Conservation (phyloP, 768 basidiomycete genomes). For the Chalciporus piperatus region DNA sequence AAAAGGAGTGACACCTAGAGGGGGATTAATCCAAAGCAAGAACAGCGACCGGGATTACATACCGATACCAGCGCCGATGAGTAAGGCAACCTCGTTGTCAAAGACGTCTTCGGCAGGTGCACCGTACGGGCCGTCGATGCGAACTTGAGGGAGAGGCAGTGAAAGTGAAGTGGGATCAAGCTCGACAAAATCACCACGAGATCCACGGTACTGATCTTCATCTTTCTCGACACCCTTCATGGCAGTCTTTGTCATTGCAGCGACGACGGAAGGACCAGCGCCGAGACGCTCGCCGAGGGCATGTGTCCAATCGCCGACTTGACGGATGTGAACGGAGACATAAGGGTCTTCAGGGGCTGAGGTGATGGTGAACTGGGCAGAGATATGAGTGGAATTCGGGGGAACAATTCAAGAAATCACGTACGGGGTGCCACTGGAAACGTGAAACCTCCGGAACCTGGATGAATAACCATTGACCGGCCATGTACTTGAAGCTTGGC, state of each 20-base stretch:
- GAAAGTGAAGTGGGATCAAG: slow-evolving; percentile 52
- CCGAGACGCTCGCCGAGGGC: slow-evolving; percentile 85
- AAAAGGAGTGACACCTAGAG: slow-evolving; percentile 86
- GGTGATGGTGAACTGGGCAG: slow-evolving; percentile 83
- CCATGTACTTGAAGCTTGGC: slow-evolving; percentile 86
- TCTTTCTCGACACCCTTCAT: slow-evolving; percentile 75
- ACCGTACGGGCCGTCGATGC: slow-evolving; percentile 91
- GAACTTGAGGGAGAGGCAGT: slow-evolving; percentile 60
- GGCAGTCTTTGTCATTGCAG: slow-evolving; percentile 72
- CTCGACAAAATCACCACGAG: slow-evolving; percentile 81
- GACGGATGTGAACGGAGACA: slow-evolving; percentile 88
- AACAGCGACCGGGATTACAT: slow-evolving; percentile 13
- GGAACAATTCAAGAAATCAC: slow-evolving; percentile 28
- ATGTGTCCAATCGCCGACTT: slow-evolving; percentile 87
- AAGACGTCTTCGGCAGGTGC: slow-evolving; percentile 93
- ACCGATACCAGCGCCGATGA: slow-evolving; percentile 94
- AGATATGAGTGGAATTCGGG: neutral
- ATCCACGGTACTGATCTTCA: slow-evolving; percentile 37
- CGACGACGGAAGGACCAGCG: slow-evolving; percentile 72
- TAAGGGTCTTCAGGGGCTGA: slow-evolving; percentile 94
- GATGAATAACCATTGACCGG: slow-evolving; percentile 90
- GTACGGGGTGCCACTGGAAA: slow-evolving; percentile 94
- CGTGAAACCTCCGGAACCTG: slow-evolving; percentile 82
- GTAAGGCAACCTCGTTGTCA: slow-evolving; percentile 79
- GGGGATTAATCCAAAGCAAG: neutral